A percentile compares a stretch with the other conserved stretches of the same genome.
Conservation (phyloP, 371 early-diverging fungal species). For the Catenaria anguillulae region DNA sequence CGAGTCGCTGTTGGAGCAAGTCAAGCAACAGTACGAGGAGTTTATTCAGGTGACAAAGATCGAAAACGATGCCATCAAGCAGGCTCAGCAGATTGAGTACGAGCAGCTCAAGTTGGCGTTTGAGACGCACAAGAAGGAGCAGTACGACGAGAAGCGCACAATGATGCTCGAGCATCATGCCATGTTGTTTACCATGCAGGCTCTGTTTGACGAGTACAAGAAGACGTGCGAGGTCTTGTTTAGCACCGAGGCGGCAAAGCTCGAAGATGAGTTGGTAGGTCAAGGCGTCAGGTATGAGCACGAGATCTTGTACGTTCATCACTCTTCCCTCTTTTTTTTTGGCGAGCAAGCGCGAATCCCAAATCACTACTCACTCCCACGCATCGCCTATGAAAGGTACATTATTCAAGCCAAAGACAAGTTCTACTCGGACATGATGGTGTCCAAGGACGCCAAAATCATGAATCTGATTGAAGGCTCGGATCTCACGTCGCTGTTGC, state of each 20-base stretch:
- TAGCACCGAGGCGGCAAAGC: conserved; percentile 29
- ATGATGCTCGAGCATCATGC: conserved; percentile 29
- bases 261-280: conserved; percentile 32
- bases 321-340: background rate
- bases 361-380: background rate
- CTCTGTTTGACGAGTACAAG: conserved; percentile 37
- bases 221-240: conserved; percentile 32
- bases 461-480: conserved; percentile 39
- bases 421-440: conserved; percentile 43
- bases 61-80: conserved; percentile 28
- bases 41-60: conserved; percentile 34
- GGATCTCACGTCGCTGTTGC: conserved; percentile 34
- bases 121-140: conserved; percentile 23
- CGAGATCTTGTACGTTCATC: conserved; percentile 26
- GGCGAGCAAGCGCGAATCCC: background rate
- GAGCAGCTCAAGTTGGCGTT: conserved; percentile 22
- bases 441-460: conserved; percentile 41
- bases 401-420: conserved; percentile 41
- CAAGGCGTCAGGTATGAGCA: conserved; percentile 33
- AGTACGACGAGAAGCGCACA: conserved; percentile 30
- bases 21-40: conserved; percentile 37
- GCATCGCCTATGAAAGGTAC: conserved; percentile 13
- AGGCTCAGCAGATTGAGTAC: conserved; percentile 24
- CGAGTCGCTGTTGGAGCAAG: conserved; percentile 33
- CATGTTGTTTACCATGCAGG: conserved; percentile 30